Evolutionary conservation across 208 protist genomes (phyloP).

Genomic region (Trypanosoma cruzi): DNA sequence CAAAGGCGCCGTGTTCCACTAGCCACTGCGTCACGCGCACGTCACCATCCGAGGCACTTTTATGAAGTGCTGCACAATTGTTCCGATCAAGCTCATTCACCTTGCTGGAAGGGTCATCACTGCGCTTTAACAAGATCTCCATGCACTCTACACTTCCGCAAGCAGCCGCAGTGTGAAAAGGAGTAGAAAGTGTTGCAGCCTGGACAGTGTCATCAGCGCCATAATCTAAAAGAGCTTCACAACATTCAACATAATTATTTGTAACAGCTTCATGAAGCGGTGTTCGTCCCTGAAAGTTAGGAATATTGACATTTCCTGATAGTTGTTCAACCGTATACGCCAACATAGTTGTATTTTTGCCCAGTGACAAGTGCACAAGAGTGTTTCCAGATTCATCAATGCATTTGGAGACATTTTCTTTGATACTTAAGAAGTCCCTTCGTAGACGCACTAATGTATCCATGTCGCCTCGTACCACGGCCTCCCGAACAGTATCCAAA

Average conservation of each 20-base stretch:
- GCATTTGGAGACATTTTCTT: constrained; percentile 86
- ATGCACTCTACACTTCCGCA: constrained; percentile 91
- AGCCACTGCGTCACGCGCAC: constrained; percentile 88
- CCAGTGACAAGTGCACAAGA: constrained; percentile 76
- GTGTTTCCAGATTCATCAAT: constrained; percentile 89
- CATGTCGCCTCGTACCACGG: constrained; percentile 65
- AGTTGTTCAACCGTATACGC: constrained; percentile 70
- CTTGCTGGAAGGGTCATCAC: constrained; percentile 57
- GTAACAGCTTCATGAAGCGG: constrained; percentile 88
- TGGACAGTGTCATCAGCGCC: constrained; percentile 84
- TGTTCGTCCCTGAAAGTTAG: constrained; percentile 86
- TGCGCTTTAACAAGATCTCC: constrained; percentile 80
- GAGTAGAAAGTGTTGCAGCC: constrained; percentile 84
- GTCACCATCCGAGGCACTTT: constrained; percentile 91
- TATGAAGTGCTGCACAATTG: constrained; percentile 85
- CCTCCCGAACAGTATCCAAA: constrained; percentile 76
- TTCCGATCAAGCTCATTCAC: constrained; percentile 89
- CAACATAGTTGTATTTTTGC: constrained; percentile 68
- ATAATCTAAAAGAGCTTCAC: constrained; percentile 78
- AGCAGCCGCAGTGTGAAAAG: constrained; percentile 89
- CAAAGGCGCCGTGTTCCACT: constrained; percentile 83
- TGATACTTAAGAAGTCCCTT: constrained; percentile 74
- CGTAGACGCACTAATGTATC: constrained; percentile 65
- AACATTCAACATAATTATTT: constrained; percentile 82
- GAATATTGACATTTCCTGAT: constrained; percentile 69